These are phyloP conservation scores for Diaporthe destruens DNA, from an alignment of 2,329 filamentous ascomycete genomes.

Conservation along the genomic window DNA sequence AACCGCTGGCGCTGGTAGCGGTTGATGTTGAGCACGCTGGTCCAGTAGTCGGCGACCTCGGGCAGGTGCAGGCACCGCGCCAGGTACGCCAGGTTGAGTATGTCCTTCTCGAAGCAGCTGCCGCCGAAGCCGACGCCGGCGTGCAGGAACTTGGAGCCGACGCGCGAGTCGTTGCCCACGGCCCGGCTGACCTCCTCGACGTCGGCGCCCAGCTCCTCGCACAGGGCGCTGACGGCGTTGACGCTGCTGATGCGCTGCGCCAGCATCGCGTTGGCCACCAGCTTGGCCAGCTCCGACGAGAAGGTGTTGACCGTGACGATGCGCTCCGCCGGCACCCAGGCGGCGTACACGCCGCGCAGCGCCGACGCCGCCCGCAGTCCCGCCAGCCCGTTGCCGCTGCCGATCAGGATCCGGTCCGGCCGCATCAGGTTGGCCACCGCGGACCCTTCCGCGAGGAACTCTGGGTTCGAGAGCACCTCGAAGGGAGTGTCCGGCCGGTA, in stretches of 20 bases:
- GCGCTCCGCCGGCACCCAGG: conserved; percentile 65
- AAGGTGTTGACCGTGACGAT: conserved; percentile 71
- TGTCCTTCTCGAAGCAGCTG: conserved; percentile 74
- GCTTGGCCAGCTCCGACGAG: conserved; percentile 73
- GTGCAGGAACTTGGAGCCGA: conserved; percentile 69
- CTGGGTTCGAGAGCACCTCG: conserved; percentile 73
- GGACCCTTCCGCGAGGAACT: conserved; percentile 73
- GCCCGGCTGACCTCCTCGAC: conserved; percentile 68
- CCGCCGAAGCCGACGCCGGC: conserved; percentile 74
- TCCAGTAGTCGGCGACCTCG: conserved; percentile 72
- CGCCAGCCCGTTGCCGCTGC: conserved; percentile 60
- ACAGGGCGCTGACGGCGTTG: conserved; percentile 72
- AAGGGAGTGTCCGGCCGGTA: conserved; percentile 62
- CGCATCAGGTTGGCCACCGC: conserved; percentile 68
- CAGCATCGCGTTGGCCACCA: conserved; percentile 73
- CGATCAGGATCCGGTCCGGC: conserved; percentile 73
- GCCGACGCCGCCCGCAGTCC: conserved; percentile 63
- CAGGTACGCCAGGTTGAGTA: conserved; percentile 69
- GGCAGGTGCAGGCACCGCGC: conserved; percentile 67
- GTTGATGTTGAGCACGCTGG: conserved; percentile 69
- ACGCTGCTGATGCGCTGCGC: conserved; percentile 75
- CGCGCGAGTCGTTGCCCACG: conserved; percentile 67
- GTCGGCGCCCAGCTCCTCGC: conserved; percentile 70
- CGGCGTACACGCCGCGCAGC: conserved; percentile 65
- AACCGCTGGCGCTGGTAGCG: conserved; percentile 69